Base-by-base conservation (phyloP, 768 basidiomycete species). In the Leccinum arenicola region DNA sequence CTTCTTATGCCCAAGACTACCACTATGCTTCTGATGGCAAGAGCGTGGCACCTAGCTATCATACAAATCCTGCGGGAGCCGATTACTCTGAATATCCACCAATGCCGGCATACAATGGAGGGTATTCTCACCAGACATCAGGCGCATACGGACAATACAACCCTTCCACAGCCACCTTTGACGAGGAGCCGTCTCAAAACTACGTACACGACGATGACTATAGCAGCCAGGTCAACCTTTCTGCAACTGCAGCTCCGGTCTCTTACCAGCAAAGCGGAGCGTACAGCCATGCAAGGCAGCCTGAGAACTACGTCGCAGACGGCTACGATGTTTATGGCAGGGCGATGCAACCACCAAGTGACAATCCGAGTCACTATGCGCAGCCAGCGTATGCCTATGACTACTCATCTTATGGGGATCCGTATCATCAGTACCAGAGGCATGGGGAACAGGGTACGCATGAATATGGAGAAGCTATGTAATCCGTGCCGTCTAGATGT, bases 41-140 rank as follows among this genome's bases (percentile, higher is more conserved):
- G 66, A 78, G 76, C 45, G 52, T 74, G 45, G 73, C 72, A 1
- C 72, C 72, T 17, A 73, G 72, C 36, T 73, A 73, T 54, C 72
- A 73, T 54, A 74, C 72, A 52, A 73, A 65, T 54, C 72, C 75
- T 35, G 77, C 79, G 54, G 84, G 83, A 60, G 54, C 36, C 21
- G 77, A 77, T 54, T 77, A 75, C 61, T 47, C 66, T 49, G 81
- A 82, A 56, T 88, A 80, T 62, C 82, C 88, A 6, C 83, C 88
- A 2, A 92, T 93, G 89, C 90, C 90, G 31, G 81, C 84, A 14
- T 91, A 89, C 75, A 85, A 82, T 59, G 68, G 69, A 51, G 84
- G 84, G n/a, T 86, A 87, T 67, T 80, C 84, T 50, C 78, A 84
- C 31, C 85, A 86, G 66, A 66, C 76, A 17, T 72, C 79, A n/a